These are phyloP conservation scores for Neocallimastix lanati DNA, from an alignment of 192 early-diverging fungal species.

Conservation along the genomic window DNA sequence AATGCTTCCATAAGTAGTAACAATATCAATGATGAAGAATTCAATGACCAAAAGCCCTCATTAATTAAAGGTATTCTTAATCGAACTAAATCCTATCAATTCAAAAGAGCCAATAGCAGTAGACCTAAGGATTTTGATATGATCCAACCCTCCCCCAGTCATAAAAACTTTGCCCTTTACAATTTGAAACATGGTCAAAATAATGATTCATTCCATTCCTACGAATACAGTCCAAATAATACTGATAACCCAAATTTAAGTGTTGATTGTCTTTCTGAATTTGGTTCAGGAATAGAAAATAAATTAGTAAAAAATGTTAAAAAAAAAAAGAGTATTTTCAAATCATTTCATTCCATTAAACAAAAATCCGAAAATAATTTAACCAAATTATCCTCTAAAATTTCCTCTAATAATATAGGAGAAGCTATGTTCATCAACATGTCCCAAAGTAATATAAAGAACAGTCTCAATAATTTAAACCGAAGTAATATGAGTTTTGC, in stretches of 20 bases:
- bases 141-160: not conserved
- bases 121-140: not conserved
- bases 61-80: not conserved
- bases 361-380: not conserved
- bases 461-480: not conserved
- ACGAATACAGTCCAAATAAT: not conserved
- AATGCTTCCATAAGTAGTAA: not conserved
- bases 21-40: not conserved
- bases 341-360: not conserved
- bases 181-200: not conserved
- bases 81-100: not conserved
- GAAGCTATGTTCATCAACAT: too few species aligned
- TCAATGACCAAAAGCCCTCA: not conserved
- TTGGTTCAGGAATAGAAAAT: not conserved
- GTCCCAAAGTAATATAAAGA: not conserved
- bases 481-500: not conserved
- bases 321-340: not conserved
- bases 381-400: not conserved
- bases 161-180: not conserved
- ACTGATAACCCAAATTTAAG: not conserved
- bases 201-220: not conserved
- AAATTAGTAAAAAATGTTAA: not conserved
- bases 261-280: not conserved
- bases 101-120: not conserved
- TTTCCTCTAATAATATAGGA: too few species aligned